Conservation (phyloP, 805 yeast genomes). For the Suhomyces emberorum region DNA sequence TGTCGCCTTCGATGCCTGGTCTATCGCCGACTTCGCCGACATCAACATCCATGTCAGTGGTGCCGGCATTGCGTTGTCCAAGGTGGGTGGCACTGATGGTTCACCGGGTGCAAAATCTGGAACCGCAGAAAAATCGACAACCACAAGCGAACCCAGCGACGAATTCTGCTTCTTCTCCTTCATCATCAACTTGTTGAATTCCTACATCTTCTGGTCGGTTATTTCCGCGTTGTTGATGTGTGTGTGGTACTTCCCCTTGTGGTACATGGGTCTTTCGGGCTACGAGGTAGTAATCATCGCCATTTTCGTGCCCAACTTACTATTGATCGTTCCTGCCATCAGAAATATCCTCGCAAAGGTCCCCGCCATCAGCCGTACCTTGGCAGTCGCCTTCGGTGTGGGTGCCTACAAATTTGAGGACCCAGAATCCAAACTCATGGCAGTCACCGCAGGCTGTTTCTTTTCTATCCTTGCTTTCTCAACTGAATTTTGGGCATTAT, state of each 20-base stretch:
- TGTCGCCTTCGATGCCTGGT: conserved; percentile 78
- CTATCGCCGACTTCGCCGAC: conserved; percentile 64
- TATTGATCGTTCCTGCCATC: conserved; percentile 42
- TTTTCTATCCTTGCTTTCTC: conserved; percentile 61
- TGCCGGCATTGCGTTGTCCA: conserved; percentile 17
- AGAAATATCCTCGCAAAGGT: conserved; percentile 33
- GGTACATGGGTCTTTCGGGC: conserved; percentile 98
- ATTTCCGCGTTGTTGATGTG: conserved; percentile 77
- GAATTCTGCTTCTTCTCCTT: conserved; percentile 38
- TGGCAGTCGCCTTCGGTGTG: conserved; percentile 61
- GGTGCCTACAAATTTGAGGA: conserved; percentile 68
- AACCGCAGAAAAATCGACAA: background rate
- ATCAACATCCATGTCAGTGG: conserved; percentile 48
- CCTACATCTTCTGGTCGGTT: conserved; percentile 83
- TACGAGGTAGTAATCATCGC: conserved; percentile 69
- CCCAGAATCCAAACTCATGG: conserved; percentile 69
- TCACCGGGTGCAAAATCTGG: conserved; percentile 1
- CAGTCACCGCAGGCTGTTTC: conserved; percentile 63
- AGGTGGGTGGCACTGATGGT: background rate
- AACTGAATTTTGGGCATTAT: conserved; percentile 43
- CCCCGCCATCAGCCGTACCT: conserved; percentile 55
- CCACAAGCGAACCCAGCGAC: conserved; percentile 15
- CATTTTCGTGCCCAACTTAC: conserved; percentile 55
- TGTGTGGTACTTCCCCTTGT: conserved; percentile 95
- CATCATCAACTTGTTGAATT: conserved; percentile 51